Percentiles rank a stretch among this genome's conserved stretches.
phyloP scores from a whole-genome alignment of 108 stramenopile species.

The Cyclotella sp. region DNA sequence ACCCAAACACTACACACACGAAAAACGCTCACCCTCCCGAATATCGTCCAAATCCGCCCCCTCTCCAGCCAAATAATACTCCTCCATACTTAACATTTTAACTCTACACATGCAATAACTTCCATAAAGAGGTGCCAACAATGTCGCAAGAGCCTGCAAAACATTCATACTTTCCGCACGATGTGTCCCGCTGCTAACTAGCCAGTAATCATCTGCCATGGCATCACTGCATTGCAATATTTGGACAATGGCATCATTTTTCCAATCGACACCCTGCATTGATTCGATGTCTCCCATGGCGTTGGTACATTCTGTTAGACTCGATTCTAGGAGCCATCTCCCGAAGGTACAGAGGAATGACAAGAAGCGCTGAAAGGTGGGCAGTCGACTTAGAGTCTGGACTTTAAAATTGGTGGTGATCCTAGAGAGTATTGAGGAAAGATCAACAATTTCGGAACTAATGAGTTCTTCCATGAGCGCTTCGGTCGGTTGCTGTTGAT shows the following conservation, averaged over 20 bases:
- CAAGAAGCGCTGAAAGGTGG: constrained; percentile 58
- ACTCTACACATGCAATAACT: constrained; percentile 68
- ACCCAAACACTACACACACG: no score
- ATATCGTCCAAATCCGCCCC: constrained; percentile 83
- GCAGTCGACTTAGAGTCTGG: constrained; percentile 52
- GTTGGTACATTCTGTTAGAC: constrained; percentile 64
- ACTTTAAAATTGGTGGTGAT: constrained; percentile 70
- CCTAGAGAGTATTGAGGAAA: constrained; percentile 66
- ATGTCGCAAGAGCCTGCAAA: constrained; percentile 45
- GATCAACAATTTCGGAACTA: constrained; percentile 58
- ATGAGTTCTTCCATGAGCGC: constrained; percentile 39
- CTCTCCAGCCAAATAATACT: constrained; percentile 66
- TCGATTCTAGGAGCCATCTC: constrained; percentile 62
- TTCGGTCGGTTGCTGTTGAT: constrained; percentile 20
- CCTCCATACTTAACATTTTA: constrained; percentile 78
- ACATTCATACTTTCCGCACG: constrained; percentile 53
- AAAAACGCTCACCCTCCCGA: constrained; percentile 40
- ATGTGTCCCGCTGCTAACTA: constrained; percentile 63
- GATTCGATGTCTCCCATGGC: constrained; percentile 71
- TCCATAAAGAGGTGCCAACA: constrained; percentile 74
- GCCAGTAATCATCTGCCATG: constrained; percentile 81
- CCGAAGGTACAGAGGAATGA: constrained; percentile 61
- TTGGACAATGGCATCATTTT: constrained; percentile 74
- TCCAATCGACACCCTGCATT: constrained; percentile 74
- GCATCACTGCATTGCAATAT: constrained; percentile 72